Conservation (phyloP, 2,329 filamentous ascomycete species). For the Aspergillus viridinutans region DNA sequence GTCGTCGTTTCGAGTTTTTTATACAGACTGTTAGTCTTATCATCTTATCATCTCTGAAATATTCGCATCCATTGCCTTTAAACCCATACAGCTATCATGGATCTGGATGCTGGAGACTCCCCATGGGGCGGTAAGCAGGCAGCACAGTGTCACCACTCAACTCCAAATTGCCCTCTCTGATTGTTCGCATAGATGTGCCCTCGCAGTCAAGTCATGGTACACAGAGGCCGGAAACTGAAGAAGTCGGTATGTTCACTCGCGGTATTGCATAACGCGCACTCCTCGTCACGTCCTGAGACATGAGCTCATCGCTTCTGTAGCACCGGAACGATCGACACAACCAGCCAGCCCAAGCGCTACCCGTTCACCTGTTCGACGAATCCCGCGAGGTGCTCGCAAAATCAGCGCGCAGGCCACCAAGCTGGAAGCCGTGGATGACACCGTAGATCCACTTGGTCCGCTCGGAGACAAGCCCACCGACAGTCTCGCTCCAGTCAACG, state of each 20-base stretch:
- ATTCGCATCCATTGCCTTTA: not conserved
- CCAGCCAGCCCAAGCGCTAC: slow-evolving; percentile 39
- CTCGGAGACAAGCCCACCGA: slow-evolving; percentile 46
- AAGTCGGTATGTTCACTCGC: slow-evolving; percentile 24
- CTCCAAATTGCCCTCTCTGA: slow-evolving; percentile 21
- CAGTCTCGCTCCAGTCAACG: slow-evolving; percentile 36
- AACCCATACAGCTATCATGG: slow-evolving; percentile 26
- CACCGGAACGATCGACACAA: slow-evolving; percentile 28
- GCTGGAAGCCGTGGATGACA: slow-evolving; percentile 60
- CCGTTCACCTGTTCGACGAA: slow-evolving; percentile 47
- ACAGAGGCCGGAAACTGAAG: slow-evolving; percentile 26
- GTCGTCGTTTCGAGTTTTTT: not conserved
- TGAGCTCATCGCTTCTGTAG: slow-evolving; percentile 18
- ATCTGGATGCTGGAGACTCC: slow-evolving; percentile 44
- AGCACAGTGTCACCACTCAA: slow-evolving; percentile 19
- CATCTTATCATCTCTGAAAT: not conserved
- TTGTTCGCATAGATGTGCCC: slow-evolving; percentile 40
- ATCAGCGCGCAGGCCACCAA: slow-evolving; percentile 58
- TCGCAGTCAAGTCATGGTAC: slow-evolving; percentile 35
- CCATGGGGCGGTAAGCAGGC: slow-evolving; percentile 47
- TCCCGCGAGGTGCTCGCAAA: slow-evolving; percentile 52
- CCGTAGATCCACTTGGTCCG: slow-evolving; percentile 59
- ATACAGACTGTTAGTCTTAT: not conserved
- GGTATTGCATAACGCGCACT: slow-evolving; percentile 10
- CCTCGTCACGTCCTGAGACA: slow-evolving; percentile 14